phyloP scores from a whole-genome alignment of 2,329 filamentous ascomycete genomes.

The Trichoderma sp. region DNA sequence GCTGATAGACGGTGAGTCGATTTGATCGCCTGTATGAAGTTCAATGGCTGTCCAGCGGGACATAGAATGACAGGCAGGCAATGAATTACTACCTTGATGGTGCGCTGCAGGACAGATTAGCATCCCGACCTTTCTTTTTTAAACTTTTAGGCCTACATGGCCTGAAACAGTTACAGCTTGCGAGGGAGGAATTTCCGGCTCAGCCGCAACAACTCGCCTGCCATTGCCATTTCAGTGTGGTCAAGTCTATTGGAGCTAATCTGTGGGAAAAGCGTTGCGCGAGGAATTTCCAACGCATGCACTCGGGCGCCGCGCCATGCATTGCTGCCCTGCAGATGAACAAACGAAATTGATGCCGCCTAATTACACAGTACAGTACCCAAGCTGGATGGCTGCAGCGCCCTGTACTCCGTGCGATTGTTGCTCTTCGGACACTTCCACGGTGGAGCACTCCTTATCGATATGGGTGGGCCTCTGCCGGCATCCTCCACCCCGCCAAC shows the following conservation, averaged over 20 bases:
- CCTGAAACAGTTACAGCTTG: neutral
- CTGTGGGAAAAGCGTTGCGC: neutral
- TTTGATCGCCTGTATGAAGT: neutral
- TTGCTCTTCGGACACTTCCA: neutral
- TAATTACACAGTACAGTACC: neutral
- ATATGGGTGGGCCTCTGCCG: slow-evolving; percentile 1
- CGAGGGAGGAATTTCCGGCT: neutral
- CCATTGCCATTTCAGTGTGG: neutral
- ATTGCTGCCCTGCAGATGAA: neutral
- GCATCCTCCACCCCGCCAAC: slow-evolving; percentile 13
- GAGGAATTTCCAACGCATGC: neutral
- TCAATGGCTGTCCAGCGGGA: neutral
- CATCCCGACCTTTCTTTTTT: neutral
- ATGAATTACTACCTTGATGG: neutral
- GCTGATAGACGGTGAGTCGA: neutral
- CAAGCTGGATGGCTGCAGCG: too few species aligned
- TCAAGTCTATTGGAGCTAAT: neutral
- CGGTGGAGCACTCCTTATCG: slow-evolving; percentile 13
- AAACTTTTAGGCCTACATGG: neutral
- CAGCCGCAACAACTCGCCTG: neutral
- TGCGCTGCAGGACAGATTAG: neutral
- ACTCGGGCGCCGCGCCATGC: neutral
- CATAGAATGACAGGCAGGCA: neutral
- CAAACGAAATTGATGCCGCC: neutral
- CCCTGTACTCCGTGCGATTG: neutral